Base-by-base conservation (phyloP, 2,329 filamentous ascomycete genomes). In the Didymosphaeria variabile region DNA sequence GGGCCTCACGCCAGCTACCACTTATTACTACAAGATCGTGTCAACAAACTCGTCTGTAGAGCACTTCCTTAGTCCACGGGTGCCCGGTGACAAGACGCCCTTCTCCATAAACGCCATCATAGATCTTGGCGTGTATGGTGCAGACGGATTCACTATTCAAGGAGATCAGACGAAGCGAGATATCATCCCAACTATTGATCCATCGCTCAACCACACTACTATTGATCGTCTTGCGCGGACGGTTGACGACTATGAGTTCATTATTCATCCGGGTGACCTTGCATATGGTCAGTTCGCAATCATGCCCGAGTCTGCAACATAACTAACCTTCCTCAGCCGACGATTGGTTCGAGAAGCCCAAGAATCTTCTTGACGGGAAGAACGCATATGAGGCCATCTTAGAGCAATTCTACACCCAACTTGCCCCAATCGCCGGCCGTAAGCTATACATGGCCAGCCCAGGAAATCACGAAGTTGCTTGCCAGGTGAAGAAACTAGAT, bases 21-120 rank as follows among this genome's bases (percentile, higher is more conserved):
- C 80, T 0, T 88, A 88, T 72, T 88, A 86, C 77, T 88, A 88
- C 78, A 81, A 86, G 76, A 87, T 88, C 52, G 79, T 78, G 9
- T 87, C 85, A 2, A 83, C 79, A 31, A 88, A 88, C 73, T 86
- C 86, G 0, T 85, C 70, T 4, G 76, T 85, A 9, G 80, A 82
- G 36, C 80, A 84, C 42, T 88, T 88, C 72, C 67, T 85, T 52
- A 88, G 83, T 63, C 82, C 84, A 3, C 83, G 86, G 0, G 61
- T 75, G 3, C 78, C 86, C 0, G 86, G 87, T 17, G 86, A 88
- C 74, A 80, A 75, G 55, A 85, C 83, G 0, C 78, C 86, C 0
- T 89, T 87, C 70, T 79, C 77, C 34, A 79, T 86, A 61, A 82
- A 81, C 54, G 82, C 82, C 3, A 81, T 87, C 8, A 84, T 86